phyloP scores from a whole-genome alignment of 148 eudicot genomes.

The Cornus kousa region DNA sequence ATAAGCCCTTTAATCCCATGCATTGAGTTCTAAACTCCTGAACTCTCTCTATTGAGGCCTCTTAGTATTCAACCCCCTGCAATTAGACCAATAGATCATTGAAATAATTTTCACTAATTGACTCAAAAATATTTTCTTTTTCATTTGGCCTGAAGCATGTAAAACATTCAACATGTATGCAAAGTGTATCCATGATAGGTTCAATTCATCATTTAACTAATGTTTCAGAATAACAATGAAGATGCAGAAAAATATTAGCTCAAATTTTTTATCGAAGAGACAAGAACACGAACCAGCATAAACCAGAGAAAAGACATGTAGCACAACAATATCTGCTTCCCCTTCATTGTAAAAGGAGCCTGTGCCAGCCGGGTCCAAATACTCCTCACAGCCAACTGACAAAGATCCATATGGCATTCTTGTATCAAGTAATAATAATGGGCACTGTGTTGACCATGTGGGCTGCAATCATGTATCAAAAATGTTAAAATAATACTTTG shows the following conservation, averaged over 20 bases:
- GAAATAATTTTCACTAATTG: no score
- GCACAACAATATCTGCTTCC: constrained; percentile 77
- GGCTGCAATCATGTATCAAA: constrained; percentile 47
- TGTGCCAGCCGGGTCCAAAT: constrained; percentile 90
- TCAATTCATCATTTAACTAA: no score
- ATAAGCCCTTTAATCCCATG: no score
- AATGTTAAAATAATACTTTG: constrained; percentile 12
- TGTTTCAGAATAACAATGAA: background rate
- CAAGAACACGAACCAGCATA: constrained; percentile 53
- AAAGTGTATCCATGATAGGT: no score
- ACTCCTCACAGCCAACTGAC: constrained; percentile 78
- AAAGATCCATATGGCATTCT: constrained; percentile 77
- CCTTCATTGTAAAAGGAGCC: constrained; percentile 93
- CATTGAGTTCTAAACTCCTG: no score
- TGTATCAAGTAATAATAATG: constrained; percentile 80
- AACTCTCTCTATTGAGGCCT: no score
- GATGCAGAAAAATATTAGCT: background rate
- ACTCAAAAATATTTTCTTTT: no score
- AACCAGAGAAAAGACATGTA: constrained; percentile 67
- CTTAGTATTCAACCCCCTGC: no score
- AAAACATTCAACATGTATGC: no score
- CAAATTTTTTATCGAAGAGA: background rate
- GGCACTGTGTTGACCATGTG: constrained; percentile 81
- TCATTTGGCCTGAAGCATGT: no score
- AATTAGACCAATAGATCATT: no score